Evolutionary conservation across 2,329 filamentous ascomycete genomes (phyloP).

Genomic region (Immersiporthe knoxdaviesiana): DNA sequence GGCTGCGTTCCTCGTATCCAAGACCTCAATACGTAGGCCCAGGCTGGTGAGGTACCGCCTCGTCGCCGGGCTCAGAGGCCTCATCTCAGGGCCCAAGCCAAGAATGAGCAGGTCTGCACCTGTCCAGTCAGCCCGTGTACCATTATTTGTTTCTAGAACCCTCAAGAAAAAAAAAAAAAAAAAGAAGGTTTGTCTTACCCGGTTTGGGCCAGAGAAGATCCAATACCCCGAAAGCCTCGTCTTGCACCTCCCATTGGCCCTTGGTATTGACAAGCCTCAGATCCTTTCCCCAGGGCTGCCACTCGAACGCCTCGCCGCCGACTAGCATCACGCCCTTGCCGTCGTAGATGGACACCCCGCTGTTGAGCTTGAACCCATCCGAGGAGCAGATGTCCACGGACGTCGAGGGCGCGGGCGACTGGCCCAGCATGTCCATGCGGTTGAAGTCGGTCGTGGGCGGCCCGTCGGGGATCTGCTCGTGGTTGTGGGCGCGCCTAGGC

Average conservation of each 20-base stretch:
- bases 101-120: constrained; percentile 79
- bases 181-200: constrained; percentile 53
- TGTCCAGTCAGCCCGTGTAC: constrained; percentile 9
- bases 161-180: constrained; percentile 44
- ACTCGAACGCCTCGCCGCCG: constrained; percentile 84
- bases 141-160: not conserved
- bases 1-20: constrained; percentile 92
- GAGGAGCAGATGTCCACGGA: constrained; percentile 79
- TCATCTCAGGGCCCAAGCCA: constrained; percentile 77
- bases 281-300: constrained; percentile 73
- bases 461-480: constrained; percentile 37
- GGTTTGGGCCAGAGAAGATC: constrained; percentile 85
- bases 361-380: constrained; percentile 87
- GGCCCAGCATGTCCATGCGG: constrained; percentile 77
- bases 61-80: constrained; percentile 76
- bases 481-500: constrained; percentile 32
- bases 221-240: constrained; percentile 74
- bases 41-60: constrained; percentile 72
- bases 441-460: constrained; percentile 65
- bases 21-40: constrained; percentile 83
- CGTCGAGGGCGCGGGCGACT: constrained; percentile 76
- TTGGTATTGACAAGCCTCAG: constrained; percentile 69
- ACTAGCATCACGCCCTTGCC: constrained; percentile 78
- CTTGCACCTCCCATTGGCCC: constrained; percentile 78
- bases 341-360: constrained; percentile 70